Evolutionary conservation across 176 grass and related monocot species (phyloP).

Genomic region (Hordeum marinum): DNA sequence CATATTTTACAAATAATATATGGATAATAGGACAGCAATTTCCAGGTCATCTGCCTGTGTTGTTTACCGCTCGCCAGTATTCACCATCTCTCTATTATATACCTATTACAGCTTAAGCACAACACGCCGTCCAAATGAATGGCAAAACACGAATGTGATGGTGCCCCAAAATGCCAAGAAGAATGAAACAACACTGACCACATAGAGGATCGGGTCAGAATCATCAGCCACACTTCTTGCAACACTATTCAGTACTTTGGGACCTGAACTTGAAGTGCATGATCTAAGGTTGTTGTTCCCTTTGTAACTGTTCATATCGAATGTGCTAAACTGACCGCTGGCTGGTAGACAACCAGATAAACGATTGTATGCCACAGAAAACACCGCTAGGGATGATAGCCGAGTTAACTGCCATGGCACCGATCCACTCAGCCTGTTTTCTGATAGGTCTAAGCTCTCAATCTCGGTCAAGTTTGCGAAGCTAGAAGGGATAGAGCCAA

Average conservation of each 20-base stretch:
- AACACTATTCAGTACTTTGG: neutral
- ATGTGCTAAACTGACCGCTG: neutral
- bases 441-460: neutral
- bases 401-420: neutral
- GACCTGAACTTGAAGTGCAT: neutral
- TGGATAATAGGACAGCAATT: neutral
- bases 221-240: neutral
- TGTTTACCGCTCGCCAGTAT: neutral
- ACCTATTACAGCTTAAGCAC: neutral
- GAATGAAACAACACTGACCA: neutral
- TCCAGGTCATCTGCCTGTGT: neutral
- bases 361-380: conserved; percentile 28
- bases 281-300: neutral
- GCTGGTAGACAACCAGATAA: conserved; percentile 1
- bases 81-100: neutral
- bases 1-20: neutral
- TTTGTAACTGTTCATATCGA: neutral
- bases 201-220: neutral
- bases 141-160: neutral
- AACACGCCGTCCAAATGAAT: neutral
- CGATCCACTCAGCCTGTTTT: neutral
- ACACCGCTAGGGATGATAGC: neutral
- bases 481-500: neutral
- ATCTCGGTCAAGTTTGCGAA: neutral
- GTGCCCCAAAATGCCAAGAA: neutral